Evolutionary conservation across 495 filamentous ascomycete species (phyloP).

Genomic region (Opeltia flavorubescens): DNA sequence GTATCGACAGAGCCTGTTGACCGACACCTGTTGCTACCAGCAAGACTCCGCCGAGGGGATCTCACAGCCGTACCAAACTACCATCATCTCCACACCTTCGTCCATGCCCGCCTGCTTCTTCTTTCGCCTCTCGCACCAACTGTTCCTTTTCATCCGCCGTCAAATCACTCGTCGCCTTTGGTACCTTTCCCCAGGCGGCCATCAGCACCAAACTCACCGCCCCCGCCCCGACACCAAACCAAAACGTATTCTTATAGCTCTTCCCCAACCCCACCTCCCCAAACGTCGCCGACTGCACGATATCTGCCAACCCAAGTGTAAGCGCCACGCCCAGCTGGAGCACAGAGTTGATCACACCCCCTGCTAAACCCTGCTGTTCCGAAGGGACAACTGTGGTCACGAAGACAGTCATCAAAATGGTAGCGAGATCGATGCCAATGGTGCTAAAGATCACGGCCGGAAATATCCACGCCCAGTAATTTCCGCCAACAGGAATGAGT

Average conservation of each 20-base stretch:
- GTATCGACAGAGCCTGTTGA: too few species aligned
- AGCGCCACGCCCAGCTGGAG: conserved; percentile 76
- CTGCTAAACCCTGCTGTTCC: conserved; percentile 60
- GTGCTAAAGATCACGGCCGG: conserved; percentile 74
- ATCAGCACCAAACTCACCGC: conserved; percentile 40
- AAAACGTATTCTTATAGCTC: conserved; percentile 53
- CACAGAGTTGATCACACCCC: conserved; percentile 50
- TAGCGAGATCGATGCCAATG: conserved; percentile 71
- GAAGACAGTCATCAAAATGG: conserved; percentile 74
- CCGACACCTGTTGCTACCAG: too few species aligned
- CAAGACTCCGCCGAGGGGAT: too few species aligned
- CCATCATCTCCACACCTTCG: too few species aligned
- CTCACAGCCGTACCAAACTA: too few species aligned
- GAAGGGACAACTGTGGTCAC: conserved; percentile 62
- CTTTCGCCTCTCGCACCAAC: too few species aligned
- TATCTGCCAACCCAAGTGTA: conserved; percentile 62
- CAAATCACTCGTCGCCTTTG: conserved; percentile 52
- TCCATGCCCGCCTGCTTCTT: too few species aligned
- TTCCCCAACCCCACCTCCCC: conserved; percentile 25
- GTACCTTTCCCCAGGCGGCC: conserved; percentile 47
- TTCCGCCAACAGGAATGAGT: conserved; percentile 44
- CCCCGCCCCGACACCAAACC: conserved; percentile 49
- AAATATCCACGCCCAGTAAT: conserved; percentile 63
- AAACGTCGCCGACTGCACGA: conserved; percentile 45
- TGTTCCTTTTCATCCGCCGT: conserved; percentile 57